Evolutionary conservation across 495 filamentous ascomycete genomes (phyloP), one percentile per base, ranked within the genome.

Genomic region (Pseudevernia furfuracea): DNA sequence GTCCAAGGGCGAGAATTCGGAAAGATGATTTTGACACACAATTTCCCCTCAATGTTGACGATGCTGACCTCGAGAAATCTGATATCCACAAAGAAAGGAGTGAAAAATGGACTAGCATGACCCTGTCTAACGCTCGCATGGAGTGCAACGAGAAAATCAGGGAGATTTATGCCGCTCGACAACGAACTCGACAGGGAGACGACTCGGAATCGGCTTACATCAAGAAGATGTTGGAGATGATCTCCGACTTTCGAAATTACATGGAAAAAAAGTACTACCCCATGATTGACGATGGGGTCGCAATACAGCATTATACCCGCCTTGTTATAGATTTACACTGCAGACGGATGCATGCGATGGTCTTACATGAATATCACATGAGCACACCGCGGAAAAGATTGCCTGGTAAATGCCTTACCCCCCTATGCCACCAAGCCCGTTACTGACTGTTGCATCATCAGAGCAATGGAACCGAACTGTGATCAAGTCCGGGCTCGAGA

Each of bases 111-210:
- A 90, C 89, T 3, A 84, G 87, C 38, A 82, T 83, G 68, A 85
- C 87, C 23, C 74, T 89, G 39, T 71, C 84, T 0, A 73, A 84
- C 6, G 87, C 91, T 64, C 82, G 87, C 9, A 87, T 88, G 67
- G 86, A 90, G 70, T 82, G 84, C 69, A 87, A 86, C 69, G 87
- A 91, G 71, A 87, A 90, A 80, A 83, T 85, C 70, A 82, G 89
- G 12, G 73, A 75, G 38, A 78, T 88, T 70, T 88, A 84, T 82
- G 70, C 80, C 19, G 85, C 89, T 67, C 78, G 86, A 41, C 77
- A 80, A 32, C 78, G 81, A 58, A 74, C 89, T n/a, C 84, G 88
- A 67, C 75, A 76, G 49, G 80, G 80, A 66, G 81, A 82, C 71
- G 84, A 83, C 39, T 71, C 56, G 19, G 57, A 72, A 17, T 71